Conservation (phyloP, 2,329 filamentous ascomycete genomes). For the Colletotrichum tanaceti region DNA sequence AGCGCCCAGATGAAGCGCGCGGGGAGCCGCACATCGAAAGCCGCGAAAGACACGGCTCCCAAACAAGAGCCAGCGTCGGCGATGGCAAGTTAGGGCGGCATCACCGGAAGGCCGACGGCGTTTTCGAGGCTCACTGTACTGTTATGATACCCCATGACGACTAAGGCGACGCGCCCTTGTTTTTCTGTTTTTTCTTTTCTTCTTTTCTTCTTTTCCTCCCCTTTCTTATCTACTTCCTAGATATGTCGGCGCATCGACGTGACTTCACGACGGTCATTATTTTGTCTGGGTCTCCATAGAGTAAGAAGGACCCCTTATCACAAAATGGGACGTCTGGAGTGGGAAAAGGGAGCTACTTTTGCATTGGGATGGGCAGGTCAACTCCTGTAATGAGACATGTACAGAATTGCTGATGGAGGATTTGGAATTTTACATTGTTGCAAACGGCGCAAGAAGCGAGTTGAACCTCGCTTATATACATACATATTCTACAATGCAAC, state of each 20-base stretch:
- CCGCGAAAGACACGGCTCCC: conserved; percentile 37
- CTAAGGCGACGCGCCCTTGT: conserved; percentile 29
- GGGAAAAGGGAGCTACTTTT: conserved; percentile 19
- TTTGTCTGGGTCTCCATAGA: conserved; percentile 14
- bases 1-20: conserved; percentile 40
- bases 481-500: conserved; percentile 35
- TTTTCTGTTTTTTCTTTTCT: not conserved
- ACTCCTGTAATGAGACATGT: conserved; percentile 34
- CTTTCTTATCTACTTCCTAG: not conserved
- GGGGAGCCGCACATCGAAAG: conserved; percentile 39
- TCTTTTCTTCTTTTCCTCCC: not conserved
- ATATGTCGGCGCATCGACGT: conserved; percentile 9
- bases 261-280: not conserved
- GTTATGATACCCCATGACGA: conserved; percentile 42
- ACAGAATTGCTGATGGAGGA: conserved; percentile 27
- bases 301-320: not conserved
- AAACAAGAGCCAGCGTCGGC: conserved; percentile 39
- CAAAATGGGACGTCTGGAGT: conserved; percentile 21
- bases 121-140: conserved; percentile 41
- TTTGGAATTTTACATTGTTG: conserved; percentile 34
- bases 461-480: conserved; percentile 32
- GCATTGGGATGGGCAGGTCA: conserved; percentile 29
- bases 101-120: conserved; percentile 33
- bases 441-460: conserved; percentile 21
- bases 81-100: conserved; percentile 40